phyloP scores from a whole-genome alignment of 2,329 filamentous ascomycete species.

The Phaeophleospora eucalypticola region DNA sequence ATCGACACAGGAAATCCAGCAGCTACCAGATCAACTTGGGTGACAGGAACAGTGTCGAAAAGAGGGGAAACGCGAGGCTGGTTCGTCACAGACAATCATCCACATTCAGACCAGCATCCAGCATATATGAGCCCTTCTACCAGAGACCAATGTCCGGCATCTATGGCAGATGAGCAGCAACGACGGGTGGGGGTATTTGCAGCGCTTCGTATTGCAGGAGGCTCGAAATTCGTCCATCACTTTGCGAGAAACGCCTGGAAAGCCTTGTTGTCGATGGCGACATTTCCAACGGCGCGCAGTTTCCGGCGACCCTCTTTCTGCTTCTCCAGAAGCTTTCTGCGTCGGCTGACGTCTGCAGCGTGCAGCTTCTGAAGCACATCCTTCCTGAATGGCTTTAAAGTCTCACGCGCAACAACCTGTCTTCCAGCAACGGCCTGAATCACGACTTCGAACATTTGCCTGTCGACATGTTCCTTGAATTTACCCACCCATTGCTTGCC shows the following conservation, averaged over 20 bases:
- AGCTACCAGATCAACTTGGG: neutral
- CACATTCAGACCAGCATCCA: neutral
- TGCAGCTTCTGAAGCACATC: conserved; percentile 92
- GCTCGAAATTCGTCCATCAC: conserved; percentile 40
- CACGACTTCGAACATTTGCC: conserved; percentile 95
- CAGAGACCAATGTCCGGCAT: neutral
- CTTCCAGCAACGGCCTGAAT: conserved; percentile 87
- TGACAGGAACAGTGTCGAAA: neutral
- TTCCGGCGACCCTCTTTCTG: conserved; percentile 94
- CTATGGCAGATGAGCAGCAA: too few relatives aligned
- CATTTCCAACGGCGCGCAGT: conserved; percentile 75
- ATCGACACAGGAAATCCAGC: neutral
- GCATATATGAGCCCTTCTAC: neutral
- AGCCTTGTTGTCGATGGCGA: conserved; percentile 91
- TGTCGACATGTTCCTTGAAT: conserved; percentile 93
- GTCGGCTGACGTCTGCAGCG: conserved; percentile 76
- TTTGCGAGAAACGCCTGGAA: conserved; percentile 93
- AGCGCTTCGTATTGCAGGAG: too few relatives aligned
- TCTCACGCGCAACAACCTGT: conserved; percentile 83
- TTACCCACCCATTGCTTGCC: conserved; percentile 87
- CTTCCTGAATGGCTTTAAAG: conserved; percentile 93
- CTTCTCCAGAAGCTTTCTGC: conserved; percentile 86
- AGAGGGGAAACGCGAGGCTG: neutral
- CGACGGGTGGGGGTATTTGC: too few relatives aligned
- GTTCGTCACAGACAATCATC: neutral